Conservation (phyloP, 345 rosid genomes). For the Eucalyptus polybractea region DNA sequence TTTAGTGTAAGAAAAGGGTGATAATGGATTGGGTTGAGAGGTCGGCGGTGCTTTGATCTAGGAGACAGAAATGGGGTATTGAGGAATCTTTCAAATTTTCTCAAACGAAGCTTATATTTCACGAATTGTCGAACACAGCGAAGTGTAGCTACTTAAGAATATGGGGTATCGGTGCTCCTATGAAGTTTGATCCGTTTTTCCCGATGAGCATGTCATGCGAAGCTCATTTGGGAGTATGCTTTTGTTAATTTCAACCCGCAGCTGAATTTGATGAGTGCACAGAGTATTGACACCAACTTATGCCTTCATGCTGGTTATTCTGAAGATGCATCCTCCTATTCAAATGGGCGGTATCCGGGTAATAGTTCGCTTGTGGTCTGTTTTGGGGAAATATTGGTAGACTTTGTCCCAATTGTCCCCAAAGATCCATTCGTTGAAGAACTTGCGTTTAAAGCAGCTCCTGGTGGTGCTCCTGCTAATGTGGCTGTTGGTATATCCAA, state of each 20-base stretch:
- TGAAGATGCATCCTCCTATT: constrained; percentile 7
- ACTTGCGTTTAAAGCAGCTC: no score
- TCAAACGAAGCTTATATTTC: background rate
- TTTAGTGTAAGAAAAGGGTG: background rate
- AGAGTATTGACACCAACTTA: background rate
- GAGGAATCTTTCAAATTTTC: background rate
- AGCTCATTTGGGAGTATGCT: background rate
- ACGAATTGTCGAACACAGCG: background rate
- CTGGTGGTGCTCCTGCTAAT: no score
- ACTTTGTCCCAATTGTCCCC: no score
- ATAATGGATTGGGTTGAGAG: background rate
- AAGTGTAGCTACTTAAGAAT: background rate
- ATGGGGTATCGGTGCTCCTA: background rate
- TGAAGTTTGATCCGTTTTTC: background rate
- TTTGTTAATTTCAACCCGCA: background rate
- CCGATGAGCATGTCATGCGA: background rate
- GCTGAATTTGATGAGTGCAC: background rate
- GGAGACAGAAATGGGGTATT: background rate
- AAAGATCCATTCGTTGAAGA: no score
- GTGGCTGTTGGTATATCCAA: no score
- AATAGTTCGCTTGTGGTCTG: no score
- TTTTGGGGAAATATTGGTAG: no score
- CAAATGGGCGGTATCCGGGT: background rate
- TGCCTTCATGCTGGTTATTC: constrained; percentile 2
- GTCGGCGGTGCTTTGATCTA: background rate